These are phyloP conservation scores for Tetragonia tetragonoides DNA, from an alignment of 148 eudicot species.

Conservation along the genomic window DNA sequence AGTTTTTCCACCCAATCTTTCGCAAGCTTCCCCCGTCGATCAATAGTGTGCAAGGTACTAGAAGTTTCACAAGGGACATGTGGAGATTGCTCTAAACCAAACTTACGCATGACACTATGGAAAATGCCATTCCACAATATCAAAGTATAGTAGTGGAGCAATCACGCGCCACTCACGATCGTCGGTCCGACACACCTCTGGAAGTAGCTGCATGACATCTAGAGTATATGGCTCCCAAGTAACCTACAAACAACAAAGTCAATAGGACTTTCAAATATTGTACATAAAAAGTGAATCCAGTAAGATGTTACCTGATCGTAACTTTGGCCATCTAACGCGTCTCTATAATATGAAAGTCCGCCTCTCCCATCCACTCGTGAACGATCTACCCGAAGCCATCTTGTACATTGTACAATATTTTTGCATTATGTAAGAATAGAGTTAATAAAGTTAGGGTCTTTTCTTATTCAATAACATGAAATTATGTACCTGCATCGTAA, in stretches of 20 bases:
- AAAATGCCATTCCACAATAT: neutral
- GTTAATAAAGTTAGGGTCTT: neutral
- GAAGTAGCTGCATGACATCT: neutral
- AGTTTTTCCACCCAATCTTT: neutral
- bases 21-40: neutral
- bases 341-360: neutral
- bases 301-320: neutral
- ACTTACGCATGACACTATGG: neutral
- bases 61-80: neutral
- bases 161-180: neutral
- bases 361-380: neutral
- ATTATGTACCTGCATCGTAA: neutral
- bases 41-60: neutral
- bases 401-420: neutral
- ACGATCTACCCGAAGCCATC: neutral
- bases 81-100: neutral
- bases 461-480: neutral
- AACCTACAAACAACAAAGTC: neutral
- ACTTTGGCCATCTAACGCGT: neutral
- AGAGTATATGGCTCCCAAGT: neutral
- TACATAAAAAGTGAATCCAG: too few relatives aligned
- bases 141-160: neutral
- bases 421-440: neutral
- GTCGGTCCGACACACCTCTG: neutral
- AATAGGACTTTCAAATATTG: neutral